Evolutionary conservation across 83 land plant genomes (phyloP).

Genomic region (Thuja plicata): DNA sequence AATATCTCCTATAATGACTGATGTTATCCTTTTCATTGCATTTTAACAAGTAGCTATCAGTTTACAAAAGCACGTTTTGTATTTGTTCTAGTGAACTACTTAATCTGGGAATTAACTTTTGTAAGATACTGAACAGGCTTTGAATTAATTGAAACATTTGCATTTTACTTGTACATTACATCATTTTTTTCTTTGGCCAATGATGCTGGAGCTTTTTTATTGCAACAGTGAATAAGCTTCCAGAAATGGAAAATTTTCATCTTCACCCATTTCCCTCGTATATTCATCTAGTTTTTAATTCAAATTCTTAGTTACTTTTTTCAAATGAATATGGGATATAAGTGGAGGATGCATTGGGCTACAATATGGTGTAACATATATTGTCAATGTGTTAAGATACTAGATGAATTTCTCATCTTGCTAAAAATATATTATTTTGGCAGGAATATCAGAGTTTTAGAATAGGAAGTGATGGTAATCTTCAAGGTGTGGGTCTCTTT

Average conservation of each 20-base stretch:
- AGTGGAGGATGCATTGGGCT: background rate
- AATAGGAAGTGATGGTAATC: slow-evolving; percentile 90
- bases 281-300: background rate
- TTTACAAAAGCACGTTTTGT: background rate
- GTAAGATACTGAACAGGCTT: background rate
- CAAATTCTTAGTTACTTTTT: background rate
- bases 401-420: background rate
- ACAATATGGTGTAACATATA: background rate
- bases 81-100: background rate
- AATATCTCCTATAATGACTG: background rate
- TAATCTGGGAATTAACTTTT: background rate
- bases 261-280: background rate
- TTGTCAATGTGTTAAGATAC: background rate
- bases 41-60: background rate
- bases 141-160: background rate
- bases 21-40: background rate
- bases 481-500: slow-evolving; percentile 96
- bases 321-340: background rate
- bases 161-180: background rate
- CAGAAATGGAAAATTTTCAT: background rate
- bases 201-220: background rate
- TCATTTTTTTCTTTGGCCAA: background rate
- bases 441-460: slow-evolving; percentile 97
- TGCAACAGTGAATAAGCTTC: background rate
- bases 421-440: background rate